Evolutionary conservation across 208 protist genomes (phyloP), one percentile per base, ranked within the genome.

Genomic region (Leishmania lainsoni): DNA sequence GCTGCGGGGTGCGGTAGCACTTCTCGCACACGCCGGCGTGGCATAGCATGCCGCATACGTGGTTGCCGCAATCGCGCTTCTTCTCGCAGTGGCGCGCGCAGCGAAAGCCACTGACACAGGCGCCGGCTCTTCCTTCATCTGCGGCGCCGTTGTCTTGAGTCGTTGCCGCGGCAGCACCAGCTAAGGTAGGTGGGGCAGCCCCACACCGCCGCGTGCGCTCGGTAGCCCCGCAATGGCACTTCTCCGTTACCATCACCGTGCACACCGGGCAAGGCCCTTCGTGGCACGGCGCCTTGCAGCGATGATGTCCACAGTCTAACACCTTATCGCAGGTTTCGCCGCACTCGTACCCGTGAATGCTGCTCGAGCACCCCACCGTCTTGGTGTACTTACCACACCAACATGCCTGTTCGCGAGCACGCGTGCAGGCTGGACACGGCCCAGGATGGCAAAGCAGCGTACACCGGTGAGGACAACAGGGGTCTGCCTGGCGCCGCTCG

Each of bases 181-280:
- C 49, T 1, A 17, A 61, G 5, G 3, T 48, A 32, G 68, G 6
- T 9, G 69, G 49, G 6, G 66, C 9, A 14, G 84, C 80, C 35
- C 85, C 91, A 61, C 91, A 94, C 35, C 86, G 86, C 32, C 81
- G 85, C 68, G 61, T 88, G 26, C 85, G 76, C 56, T 80, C 76
- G 48, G 84, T 87, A 12, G 84, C 83, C 8, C 98, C 98, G 81
- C 98, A 99, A 89, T 93, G 97, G 86, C 98, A 99, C 29, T 66
- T 83, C 80, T 92, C 85, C 39, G 79, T 82, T 5, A 90, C 59
- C 56, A 88, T 56, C 26, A 94, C 87, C 42, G 80, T 80, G 83
- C 98, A 99, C 29, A 95, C 83, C 1, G 90, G 73, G 84, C 98
- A 99, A 0, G 86, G 73, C 3, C 97, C 97, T 26, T 91, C 84